Base-by-base conservation (phyloP, 2,329 filamentous ascomycete species). In the Neocatenulostroma microsporum region DNA sequence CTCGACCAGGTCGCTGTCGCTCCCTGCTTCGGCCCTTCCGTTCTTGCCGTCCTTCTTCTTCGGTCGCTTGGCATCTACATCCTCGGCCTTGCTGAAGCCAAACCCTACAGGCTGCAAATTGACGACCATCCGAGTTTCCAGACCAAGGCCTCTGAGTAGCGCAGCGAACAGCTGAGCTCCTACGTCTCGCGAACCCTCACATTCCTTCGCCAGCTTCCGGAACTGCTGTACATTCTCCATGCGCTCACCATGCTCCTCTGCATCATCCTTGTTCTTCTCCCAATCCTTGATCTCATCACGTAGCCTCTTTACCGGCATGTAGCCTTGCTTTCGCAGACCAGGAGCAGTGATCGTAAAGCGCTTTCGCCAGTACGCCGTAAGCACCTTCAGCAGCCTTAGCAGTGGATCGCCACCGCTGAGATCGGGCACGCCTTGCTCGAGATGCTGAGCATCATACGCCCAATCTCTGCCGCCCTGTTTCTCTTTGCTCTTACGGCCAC, bases 101-200 rank as follows among this genome's bases (percentile, higher is more conserved):
- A 93, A 94, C 0, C 91, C 91, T 15, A 85, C 64, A 1, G 87
- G 82, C 55, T 96, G 91, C 26, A 98, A 57, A 54, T 78, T 95
- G 8, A 80, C 79, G 3, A 96, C 78, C 69, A 96, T 73, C 20
- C 89, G 74, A 9, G 85, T 77, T 52, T 95, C 86, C 2, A 96
- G 66, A 0, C 84, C 84, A 9, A 96, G 57, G 1, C 80, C 86
- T 46, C 91, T 73, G 15, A 95, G 59, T 6, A 98, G 64, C 3
- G 86, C 84, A 0, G 86, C 93, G 47, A 96, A 96, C 0, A 98
- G 70, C 54, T 96, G 88, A 0, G 84, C 81, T 0, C 87, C 88
- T 3, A 91, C 72, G 58, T 96, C 91, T 45, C 88, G 74, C 42
- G 87, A 95, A 1, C 91, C 91, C 41, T 78, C 69, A 50, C 84